Evolutionary conservation across 1,284 basidiomycete species (phyloP).

Genomic region (Melanopsichium pennsylvanicum): DNA sequence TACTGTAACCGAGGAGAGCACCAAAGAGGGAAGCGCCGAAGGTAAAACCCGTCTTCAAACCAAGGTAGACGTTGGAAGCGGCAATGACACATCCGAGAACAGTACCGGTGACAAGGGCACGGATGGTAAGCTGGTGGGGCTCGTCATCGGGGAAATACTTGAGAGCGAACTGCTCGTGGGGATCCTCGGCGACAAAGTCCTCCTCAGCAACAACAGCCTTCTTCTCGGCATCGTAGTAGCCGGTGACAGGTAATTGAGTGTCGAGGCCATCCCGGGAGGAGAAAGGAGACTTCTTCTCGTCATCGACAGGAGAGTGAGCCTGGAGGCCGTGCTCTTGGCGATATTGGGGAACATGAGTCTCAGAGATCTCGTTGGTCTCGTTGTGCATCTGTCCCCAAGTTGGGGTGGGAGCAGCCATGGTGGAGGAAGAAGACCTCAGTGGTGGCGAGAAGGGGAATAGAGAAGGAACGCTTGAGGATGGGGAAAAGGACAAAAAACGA

Average conservation of each 20-base stretch:
- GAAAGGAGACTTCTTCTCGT: constrained; percentile 44
- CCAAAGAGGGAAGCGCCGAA: constrained; percentile 75
- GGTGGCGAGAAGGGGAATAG: background rate
- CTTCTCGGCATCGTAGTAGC: constrained; percentile 44
- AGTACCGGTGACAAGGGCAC: constrained; percentile 73
- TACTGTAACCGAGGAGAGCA: constrained; percentile 74
- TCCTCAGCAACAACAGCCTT: constrained; percentile 35
- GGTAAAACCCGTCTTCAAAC: constrained; percentile 74
- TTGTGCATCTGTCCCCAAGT: constrained; percentile 43
- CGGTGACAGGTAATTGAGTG: constrained; percentile 25
- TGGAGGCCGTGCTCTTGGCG: constrained; percentile 28
- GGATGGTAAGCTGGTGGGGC: constrained; percentile 53
- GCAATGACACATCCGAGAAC: constrained; percentile 73
- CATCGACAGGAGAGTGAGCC: constrained; percentile 13
- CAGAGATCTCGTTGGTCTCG: constrained; percentile 47
- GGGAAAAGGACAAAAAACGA: background rate
- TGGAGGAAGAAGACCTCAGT: constrained; percentile 6
- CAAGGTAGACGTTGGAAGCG: constrained; percentile 75
- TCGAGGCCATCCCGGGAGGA: constrained; percentile 35
- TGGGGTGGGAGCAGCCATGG: constrained; percentile 36
- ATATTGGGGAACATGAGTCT: constrained; percentile 39
- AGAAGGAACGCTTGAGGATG: background rate
- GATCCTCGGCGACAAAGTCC: constrained; percentile 39
- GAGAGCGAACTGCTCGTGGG: constrained; percentile 40
- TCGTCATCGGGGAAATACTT: constrained; percentile 49